Conservation (phyloP, 352 stramenopile genomes). For the Pseudoperonospora humuli region DNA sequence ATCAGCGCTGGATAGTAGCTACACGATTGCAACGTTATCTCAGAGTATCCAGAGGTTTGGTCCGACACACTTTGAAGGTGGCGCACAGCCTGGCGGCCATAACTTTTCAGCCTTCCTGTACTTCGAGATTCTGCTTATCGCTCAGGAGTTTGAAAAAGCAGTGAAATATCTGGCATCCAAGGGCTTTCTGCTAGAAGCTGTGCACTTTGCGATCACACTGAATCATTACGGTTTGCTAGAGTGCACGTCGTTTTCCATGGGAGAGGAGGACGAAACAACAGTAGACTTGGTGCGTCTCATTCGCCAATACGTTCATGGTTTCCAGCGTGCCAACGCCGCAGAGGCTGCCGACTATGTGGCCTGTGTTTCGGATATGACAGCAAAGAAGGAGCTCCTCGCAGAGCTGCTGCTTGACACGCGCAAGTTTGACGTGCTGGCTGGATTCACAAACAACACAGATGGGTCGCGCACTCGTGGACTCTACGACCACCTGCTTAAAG, state of each 20-base stretch:
- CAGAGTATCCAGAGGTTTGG: constrained; percentile 76
- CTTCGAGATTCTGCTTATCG: constrained; percentile 74
- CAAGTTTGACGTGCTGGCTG: constrained; percentile 71
- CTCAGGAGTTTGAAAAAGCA: constrained; percentile 73
- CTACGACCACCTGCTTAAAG: constrained; percentile 63
- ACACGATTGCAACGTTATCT: constrained; percentile 54
- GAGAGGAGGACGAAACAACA: constrained; percentile 52
- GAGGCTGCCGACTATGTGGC: constrained; percentile 80
- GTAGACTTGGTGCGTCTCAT: constrained; percentile 67
- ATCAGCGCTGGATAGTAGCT: constrained; percentile 42
- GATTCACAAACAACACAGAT: constrained; percentile 77
- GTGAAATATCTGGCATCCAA: constrained; percentile 76
- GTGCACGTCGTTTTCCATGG: constrained; percentile 43
- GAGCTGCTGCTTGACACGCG: constrained; percentile 75
- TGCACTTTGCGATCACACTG: constrained; percentile 74
- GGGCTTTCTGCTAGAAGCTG: constrained; percentile 67
- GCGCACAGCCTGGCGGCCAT: constrained; percentile 25
- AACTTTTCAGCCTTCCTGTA: constrained; percentile 63
- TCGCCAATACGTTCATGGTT: constrained; percentile 79
- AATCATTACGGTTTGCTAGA: constrained; percentile 70
- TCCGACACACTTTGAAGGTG: constrained; percentile 56
- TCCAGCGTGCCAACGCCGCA: constrained; percentile 66
- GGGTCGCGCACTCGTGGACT: constrained; percentile 71
- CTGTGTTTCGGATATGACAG: constrained; percentile 48
- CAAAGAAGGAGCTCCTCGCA: constrained; percentile 63